Percentiles rank a stretch among this genome's conserved stretches.
Evolutionary conservation across 2,329 filamentous ascomycete species (phyloP).

Genomic region (Venturia oleaginea): DNA sequence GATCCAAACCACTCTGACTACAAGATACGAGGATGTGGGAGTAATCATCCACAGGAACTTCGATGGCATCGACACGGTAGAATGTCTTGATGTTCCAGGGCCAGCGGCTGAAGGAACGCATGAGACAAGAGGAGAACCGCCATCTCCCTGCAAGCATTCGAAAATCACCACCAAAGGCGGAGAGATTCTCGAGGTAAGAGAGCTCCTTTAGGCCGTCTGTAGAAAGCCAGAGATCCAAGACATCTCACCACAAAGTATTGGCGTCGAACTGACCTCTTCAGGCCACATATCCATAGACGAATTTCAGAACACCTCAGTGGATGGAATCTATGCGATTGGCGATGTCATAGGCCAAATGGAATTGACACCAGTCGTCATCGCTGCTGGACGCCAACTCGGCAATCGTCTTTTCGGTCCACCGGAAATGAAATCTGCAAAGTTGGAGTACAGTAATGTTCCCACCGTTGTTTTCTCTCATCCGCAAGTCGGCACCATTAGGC

Average conservation of each 20-base stretch:
- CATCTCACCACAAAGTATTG: conserved; percentile 32
- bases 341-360: conserved; percentile 44
- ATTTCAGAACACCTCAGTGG: conserved; percentile 40
- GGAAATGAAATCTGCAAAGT: conserved; percentile 34
- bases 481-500: conserved; percentile 39
- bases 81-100: conserved; percentile 27
- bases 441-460: conserved; percentile 43
- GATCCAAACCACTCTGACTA: conserved; percentile 43
- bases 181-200: conserved; percentile 37
- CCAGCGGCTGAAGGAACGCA: conserved; percentile 21
- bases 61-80: conserved; percentile 38
- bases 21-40: conserved; percentile 40
- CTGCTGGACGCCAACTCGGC: conserved; percentile 40
- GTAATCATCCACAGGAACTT: conserved; percentile 40
- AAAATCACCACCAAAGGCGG: conserved; percentile 36
- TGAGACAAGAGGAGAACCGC: conserved; percentile 2
- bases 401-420: conserved; percentile 41
- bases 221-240: conserved; percentile 36
- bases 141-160: conserved; percentile 28
- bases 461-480: conserved; percentile 46
- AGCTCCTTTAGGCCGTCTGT: conserved; percentile 43
- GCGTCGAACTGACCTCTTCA: conserved; percentile 31
- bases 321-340: conserved; percentile 41
- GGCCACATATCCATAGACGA: conserved; percentile 40
- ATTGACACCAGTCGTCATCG: conserved; percentile 45